A percentile compares a stretch with the other conserved stretches of the same genome.
Evolutionary conservation across 1,139 yeast genomes (phyloP).

Genomic region (Suhomyces yuchorum): DNA sequence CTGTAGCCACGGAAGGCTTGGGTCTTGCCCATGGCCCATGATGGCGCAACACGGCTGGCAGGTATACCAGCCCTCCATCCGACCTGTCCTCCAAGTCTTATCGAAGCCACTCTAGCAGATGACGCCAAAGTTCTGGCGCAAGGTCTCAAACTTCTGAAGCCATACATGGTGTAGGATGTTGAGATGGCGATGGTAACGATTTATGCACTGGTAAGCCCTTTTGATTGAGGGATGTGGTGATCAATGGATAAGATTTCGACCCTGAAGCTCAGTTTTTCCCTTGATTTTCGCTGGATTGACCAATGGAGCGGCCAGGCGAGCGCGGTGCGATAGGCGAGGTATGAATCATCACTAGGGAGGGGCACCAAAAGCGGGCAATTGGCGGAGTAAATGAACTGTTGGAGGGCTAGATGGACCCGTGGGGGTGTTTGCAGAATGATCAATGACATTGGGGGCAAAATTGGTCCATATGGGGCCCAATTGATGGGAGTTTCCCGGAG

Average conservation of each 20-base stretch:
- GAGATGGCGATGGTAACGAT: background rate
- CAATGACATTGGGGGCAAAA: background rate
- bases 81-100: slow-evolving; percentile 4
- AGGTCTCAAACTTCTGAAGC: slow-evolving; percentile 11
- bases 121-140: slow-evolving; percentile 8
- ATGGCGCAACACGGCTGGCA: slow-evolving; percentile 4
- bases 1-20: slow-evolving; percentile 14
- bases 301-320: slow-evolving; percentile 6
- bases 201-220: background rate
- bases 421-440: too few relatives aligned
- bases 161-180: slow-evolving; percentile 6
- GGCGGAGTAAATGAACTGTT: too few relatives aligned
- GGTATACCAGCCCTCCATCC: background rate
- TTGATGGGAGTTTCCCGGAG: background rate
- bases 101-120: slow-evolving; percentile 9
- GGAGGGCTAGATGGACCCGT: too few relatives aligned
- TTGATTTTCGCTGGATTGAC: slow-evolving; percentile 6
- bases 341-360: background rate
- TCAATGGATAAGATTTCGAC: slow-evolving; percentile 2
- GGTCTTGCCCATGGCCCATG: slow-evolving; percentile 9
- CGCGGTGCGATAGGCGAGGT: background rate
- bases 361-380: background rate
- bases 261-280: slow-evolving; percentile 8
- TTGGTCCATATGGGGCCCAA: background rate
- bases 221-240: background rate